These are phyloP conservation scores for Tetramitus jugosus DNA, from an alignment of 208 protist genomes.

Conservation along the genomic window DNA sequence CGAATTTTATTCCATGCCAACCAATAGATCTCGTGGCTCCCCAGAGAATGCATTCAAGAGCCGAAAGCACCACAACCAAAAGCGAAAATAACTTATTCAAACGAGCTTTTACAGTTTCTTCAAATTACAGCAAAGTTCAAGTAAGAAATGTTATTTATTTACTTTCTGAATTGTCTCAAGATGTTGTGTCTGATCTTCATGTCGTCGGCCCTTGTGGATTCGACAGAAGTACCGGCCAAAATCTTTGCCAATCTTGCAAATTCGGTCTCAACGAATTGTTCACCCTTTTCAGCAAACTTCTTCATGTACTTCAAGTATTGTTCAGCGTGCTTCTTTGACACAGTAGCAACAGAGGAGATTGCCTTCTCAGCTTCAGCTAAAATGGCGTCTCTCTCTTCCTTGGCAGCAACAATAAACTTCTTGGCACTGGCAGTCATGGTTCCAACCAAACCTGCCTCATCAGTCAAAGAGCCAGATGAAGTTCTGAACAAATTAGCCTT, in stretches of 20 bases:
- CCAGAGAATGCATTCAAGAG: too few relatives aligned
- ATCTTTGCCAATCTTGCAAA: background rate
- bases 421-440: background rate
- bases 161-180: background rate
- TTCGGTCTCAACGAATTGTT: background rate
- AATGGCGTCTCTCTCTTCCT: background rate
- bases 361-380: background rate
- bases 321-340: background rate
- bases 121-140: too few relatives aligned
- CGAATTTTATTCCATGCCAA: too few relatives aligned
- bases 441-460: background rate
- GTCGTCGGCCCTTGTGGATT: background rate
- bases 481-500: background rate
- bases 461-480: background rate
- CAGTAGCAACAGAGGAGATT: background rate
- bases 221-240: background rate
- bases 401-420: too few relatives aligned
- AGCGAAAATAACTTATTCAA: too few relatives aligned
- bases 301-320: background rate
- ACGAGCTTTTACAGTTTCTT: too few relatives aligned
- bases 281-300: background rate
- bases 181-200: slow-evolving; percentile 13
- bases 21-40: too few relatives aligned
- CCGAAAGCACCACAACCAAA: too few relatives aligned
- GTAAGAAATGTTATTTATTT: too few relatives aligned